Evolutionary conservation across 2,329 filamentous ascomycete genomes (phyloP), one percentile per base, ranked within the genome.

Genomic region (Apiospora aurea): DNA sequence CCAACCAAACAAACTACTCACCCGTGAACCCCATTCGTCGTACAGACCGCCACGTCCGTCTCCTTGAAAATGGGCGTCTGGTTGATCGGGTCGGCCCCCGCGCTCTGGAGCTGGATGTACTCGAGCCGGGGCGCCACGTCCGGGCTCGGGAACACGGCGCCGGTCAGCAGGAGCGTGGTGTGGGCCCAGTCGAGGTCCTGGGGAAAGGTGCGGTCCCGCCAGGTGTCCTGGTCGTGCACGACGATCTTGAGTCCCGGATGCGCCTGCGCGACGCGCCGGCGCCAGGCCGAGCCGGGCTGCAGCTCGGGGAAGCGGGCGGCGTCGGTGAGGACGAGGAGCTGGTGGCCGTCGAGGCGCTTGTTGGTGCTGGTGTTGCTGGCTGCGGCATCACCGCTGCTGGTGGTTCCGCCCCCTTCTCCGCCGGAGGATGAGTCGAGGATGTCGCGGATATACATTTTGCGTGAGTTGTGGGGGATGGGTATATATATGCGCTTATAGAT

Each of bases 11-110:
- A 64, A 41, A 77, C 84, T 77, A 77, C 84, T 77, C 73, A 88
- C 87, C 87, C 87, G 53, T 89, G 87, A n/a, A 90, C 85, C 0
- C 88, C 88, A 72, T 88, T 90, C 0, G 87, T 87, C 0, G 87
- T 88, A 64, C 85, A 87, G 73, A 90, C 88, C 0, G 80, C 77
- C 10, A 89, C 79, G 68, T 87, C 81, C 0, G 85, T 87, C 29
- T 88, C 85, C 29, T 79, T 82, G 72, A 87, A 90, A 0, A 89
- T 71, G 1, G 85, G 84, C 16, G 83, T 78, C 2, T 85, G 77
- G 11, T 86, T 69, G 14, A 89, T 77, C 70, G 85, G 83, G 70
- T 90, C 88, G 1, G 85, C 85, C 8, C 88, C 88, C 1, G 88
- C 88, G 71, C 85, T 88, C 29, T 83, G 81, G 8, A 90, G 82